phyloP scores from a whole-genome alignment of 805 yeast species.

The Saccharomyces jurei region DNA sequence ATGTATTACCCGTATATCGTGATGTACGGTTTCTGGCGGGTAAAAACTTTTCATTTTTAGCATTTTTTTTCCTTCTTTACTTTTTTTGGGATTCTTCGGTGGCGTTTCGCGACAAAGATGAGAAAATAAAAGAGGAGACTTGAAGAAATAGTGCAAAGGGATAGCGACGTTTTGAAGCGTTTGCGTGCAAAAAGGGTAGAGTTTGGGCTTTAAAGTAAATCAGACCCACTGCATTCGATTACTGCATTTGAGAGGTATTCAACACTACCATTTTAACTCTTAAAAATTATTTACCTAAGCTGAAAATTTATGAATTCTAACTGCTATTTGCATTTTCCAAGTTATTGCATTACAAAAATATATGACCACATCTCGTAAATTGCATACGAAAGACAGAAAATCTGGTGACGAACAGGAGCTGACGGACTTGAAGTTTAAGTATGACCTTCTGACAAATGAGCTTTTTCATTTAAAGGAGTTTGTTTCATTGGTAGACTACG shows the following conservation, averaged over 20 bases:
- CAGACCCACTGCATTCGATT: background rate
- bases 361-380: background rate
- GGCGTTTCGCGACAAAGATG: conserved; percentile 10
- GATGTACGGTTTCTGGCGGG: background rate
- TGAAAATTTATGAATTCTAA: background rate
- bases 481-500: conserved; percentile 53
- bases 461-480: conserved; percentile 55
- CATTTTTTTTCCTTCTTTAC: background rate
- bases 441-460: conserved; percentile 48
- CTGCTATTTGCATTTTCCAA: background rate
- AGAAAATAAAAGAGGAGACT: background rate
- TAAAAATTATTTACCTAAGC: background rate
- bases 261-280: background rate
- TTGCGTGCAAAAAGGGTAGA: background rate
- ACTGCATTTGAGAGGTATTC: conserved; percentile 2
- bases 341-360: background rate
- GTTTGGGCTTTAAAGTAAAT: background rate
- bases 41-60: background rate
- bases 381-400: background rate
- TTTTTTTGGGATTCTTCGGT: conserved; percentile 17
- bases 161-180: background rate
- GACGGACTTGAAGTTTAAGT: conserved; percentile 38
- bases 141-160: background rate
- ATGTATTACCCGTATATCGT: background rate
- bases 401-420: conserved; percentile 25